These are phyloP conservation scores for Amylostereum areolatum DNA, from an alignment of 1,284 basidiomycete species.

Conservation along the genomic window DNA sequence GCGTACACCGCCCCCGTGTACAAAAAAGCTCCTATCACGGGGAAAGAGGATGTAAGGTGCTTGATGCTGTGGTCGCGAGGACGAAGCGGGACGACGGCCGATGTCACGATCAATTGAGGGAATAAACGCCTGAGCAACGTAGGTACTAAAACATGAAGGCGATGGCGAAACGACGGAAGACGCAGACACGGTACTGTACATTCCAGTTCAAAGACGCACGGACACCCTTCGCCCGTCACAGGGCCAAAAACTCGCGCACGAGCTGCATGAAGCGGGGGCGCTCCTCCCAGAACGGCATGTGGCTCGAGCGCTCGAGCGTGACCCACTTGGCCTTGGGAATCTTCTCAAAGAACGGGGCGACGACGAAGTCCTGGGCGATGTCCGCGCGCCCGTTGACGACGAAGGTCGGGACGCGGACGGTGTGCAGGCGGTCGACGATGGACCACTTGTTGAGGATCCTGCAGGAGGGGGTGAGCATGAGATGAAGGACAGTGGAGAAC, in stretches of 20 bases:
- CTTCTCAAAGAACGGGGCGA: conserved; percentile 17
- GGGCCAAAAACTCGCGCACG: conserved; percentile 21
- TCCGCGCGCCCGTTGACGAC: conserved; percentile 25
- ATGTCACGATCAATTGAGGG: too few species aligned
- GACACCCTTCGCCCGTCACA: too few species aligned
- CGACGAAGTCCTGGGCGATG: conserved; percentile 19
- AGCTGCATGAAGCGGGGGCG: conserved; percentile 19
- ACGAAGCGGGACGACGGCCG: too few species aligned
- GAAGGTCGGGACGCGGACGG: conserved; percentile 22
- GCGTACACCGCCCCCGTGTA: too few species aligned
- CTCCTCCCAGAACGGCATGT: conserved; percentile 25
- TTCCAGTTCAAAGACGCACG: too few species aligned
- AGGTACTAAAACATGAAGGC: too few species aligned
- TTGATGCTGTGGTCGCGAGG: too few species aligned
- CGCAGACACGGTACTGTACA: too few species aligned
- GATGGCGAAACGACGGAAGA: too few species aligned
- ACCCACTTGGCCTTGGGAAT: conserved; percentile 23
- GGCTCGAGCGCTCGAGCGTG: conserved; percentile 22
- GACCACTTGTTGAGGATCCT: conserved; percentile 22
- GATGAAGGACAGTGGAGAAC: background rate
- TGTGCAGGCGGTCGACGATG: conserved; percentile 19
- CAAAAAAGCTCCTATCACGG: too few species aligned
- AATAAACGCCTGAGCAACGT: too few species aligned
- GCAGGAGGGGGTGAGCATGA: background rate
- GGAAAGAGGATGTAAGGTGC: too few species aligned